Evolutionary conservation across 106 monocot species (phyloP), one percentile per base, ranked within the genome.

Genomic region (Dactylorhiza incarnata): DNA sequence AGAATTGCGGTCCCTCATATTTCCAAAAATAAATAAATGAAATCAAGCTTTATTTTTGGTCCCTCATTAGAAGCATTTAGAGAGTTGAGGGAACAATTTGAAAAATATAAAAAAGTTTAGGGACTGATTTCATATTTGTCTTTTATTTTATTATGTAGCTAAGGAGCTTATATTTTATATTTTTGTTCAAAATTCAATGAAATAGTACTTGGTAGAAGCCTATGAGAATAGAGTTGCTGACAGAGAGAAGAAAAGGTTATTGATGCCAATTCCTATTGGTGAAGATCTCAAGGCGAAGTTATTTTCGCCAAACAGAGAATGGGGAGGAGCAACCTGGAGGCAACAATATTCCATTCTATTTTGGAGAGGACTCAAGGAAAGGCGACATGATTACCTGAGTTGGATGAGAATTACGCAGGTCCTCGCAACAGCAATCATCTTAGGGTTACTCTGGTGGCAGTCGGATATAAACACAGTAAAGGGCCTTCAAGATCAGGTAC

Each of bases 371-470:
- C 58, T 92, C 16, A 92, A 92, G 58, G 92, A 95, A 86, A 85
- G 92, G 81, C 77, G 87, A 24, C 95, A 95, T 75, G 95, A 95
- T 66, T 95, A 95, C 58, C 65, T 95, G 52, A 95, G 92, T 50
- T 89, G 87, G 89, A 92, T 92, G 92, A 89, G 89, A 81, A 87
- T 92, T 23, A 87, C 89, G 17, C 95, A 95, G 83, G 92, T 95
- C 68, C 72, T 95, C 71, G 92, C 86, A 76, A 89, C 89, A 14
- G 91, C 95, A 72, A 14, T 88, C 68, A 91, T 95, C 58, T 84
- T 95, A 45, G 92, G 95, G 52, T 76, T 95, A 58, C 87, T 95
- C n/a, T 95, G 95, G 95, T 95, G 95, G 95, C 91, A 80, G 25
- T 87, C 92, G 68, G 82, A 84, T 54, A 58, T 74, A 52, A 58